These are phyloP conservation scores for Plasmopara halstedii DNA, from an alignment of 352 stramenopile species.

Conservation along the genomic window DNA sequence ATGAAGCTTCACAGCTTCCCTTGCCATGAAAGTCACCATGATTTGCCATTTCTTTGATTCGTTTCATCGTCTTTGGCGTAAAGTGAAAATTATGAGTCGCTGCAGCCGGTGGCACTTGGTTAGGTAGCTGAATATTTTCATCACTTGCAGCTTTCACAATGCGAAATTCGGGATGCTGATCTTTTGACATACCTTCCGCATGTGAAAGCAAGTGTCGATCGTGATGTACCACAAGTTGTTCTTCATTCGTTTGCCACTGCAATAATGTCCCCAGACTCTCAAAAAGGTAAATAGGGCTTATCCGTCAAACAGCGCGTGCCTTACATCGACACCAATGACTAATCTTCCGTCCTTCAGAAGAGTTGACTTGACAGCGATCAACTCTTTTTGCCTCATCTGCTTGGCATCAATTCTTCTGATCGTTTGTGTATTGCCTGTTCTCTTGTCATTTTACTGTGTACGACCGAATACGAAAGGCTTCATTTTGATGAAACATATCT, in stretches of 20 bases:
- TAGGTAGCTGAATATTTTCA: not conserved
- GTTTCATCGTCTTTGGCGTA: conserved; percentile 24
- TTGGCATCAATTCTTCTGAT: conserved; percentile 24
- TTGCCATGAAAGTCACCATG: not conserved
- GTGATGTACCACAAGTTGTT: conserved; percentile 26
- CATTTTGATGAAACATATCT: conserved; percentile 2
- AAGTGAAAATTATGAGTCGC: conserved; percentile 37
- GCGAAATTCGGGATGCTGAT: conserved; percentile 39
- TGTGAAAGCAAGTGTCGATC: conserved; percentile 29
- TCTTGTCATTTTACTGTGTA: conserved; percentile 13
- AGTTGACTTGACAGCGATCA: conserved; percentile 32
- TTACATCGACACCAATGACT: conserved; percentile 32
- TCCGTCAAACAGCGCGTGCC: conserved; percentile 39
- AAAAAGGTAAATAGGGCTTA: conserved; percentile 53
- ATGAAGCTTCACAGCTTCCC: conserved; percentile 1
- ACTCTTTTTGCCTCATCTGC: conserved; percentile 6
- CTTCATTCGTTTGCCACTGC: conserved; percentile 19
- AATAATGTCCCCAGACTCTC: conserved; percentile 44
- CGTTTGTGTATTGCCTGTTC: conserved; percentile 20
- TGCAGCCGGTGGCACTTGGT: conserved; percentile 7
- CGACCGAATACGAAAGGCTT: conserved; percentile 20
- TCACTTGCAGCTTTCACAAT: conserved; percentile 3
- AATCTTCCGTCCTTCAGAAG: conserved; percentile 36
- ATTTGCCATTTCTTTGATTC: conserved; percentile 26
- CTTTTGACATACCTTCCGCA: conserved; percentile 9